Evolutionary conservation across 176 grass and related monocot genomes (phyloP).

Genomic region (Musa beccarii): DNA sequence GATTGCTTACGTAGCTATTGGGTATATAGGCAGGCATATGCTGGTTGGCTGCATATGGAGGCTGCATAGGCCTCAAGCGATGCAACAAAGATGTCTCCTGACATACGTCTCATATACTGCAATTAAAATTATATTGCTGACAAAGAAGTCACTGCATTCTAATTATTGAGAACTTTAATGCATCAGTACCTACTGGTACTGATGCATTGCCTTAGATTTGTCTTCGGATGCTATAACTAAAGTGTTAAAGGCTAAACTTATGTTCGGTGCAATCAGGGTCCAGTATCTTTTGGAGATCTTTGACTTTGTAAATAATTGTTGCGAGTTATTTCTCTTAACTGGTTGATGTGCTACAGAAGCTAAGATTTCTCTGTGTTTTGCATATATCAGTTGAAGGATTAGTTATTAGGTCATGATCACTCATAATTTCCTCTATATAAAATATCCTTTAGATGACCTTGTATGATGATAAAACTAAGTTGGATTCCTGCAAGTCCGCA

Average conservation of each 20-base stretch:
- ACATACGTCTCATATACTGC: no score
- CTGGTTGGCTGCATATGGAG: no score
- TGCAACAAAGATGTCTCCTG: no score
- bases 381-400: no score
- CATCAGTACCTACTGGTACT: not conserved
- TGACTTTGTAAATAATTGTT: not conserved
- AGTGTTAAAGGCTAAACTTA: not conserved
- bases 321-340: no score
- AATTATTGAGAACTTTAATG: not conserved
- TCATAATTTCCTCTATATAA: not conserved
- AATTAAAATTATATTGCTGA: no score
- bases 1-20: no score
- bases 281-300: not conserved
- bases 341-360: no score
- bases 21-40: no score
- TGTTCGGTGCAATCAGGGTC: not conserved
- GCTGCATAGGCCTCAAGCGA: no score
- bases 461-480: not conserved
- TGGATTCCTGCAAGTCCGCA: not conserved
- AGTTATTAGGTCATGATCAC: no score
- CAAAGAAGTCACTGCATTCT: not conserved
- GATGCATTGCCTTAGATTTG: not conserved
- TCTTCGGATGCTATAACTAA: not conserved
- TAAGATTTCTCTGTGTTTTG: no score
- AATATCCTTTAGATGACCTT: not conserved